phyloP scores from a whole-genome alignment of 2,329 filamentous ascomycete species.

The Colletotrichum brevisporum region DNA sequence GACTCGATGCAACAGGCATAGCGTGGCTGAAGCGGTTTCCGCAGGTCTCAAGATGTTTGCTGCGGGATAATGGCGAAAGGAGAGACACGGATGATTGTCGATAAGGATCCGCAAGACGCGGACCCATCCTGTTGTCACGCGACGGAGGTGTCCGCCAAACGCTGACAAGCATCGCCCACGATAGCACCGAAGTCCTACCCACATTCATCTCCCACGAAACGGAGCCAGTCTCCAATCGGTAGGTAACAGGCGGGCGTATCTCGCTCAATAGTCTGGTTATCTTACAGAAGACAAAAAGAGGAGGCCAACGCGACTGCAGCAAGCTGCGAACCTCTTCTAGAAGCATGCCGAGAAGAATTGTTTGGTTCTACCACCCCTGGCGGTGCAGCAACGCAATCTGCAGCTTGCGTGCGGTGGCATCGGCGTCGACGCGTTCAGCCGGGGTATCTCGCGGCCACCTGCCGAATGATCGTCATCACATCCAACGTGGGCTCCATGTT shows the following conservation, averaged over 20 bases:
- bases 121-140: constrained; percentile 29
- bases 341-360: constrained; percentile 25
- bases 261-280: constrained; percentile 16
- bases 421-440: constrained; percentile 11
- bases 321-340: constrained; percentile 29
- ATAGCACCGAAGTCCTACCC: constrained; percentile 30
- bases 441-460: background rate
- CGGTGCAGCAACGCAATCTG: constrained; percentile 27
- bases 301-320: background rate
- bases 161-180: constrained; percentile 8
- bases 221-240: constrained; percentile 38
- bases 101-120: constrained; percentile 33
- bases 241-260: constrained; percentile 30
- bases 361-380: constrained; percentile 23
- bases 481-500: background rate
- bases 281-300: constrained; percentile 4
- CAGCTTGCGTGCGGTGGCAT: constrained; percentile 17
- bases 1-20: constrained; percentile 32
- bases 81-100: constrained; percentile 9
- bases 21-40: constrained; percentile 11
- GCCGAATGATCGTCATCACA: too few species aligned
- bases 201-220: constrained; percentile 41
- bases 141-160: constrained; percentile 30
- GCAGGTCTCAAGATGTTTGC: constrained; percentile 18
- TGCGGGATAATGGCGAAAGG: background rate